A percentile compares a stretch with the other conserved stretches of the same genome.
Evolutionary conservation across 345 rosid genomes (phyloP).

Genomic region (Salix purpurea): DNA sequence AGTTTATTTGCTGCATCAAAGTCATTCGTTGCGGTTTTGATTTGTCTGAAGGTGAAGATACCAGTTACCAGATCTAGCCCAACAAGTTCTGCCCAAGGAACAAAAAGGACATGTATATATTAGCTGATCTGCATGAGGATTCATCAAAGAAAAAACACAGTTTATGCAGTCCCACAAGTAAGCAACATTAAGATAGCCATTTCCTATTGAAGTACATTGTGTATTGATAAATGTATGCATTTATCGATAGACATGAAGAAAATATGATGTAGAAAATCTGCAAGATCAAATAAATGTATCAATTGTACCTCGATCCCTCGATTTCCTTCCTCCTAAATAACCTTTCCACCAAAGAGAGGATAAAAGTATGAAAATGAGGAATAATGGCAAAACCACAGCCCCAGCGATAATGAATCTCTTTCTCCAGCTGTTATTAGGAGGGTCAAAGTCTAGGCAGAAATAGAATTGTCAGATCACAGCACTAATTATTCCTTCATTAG

Average conservation of each 20-base stretch:
- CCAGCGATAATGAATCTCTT: constrained; percentile 7
- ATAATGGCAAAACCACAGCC: constrained; percentile 9
- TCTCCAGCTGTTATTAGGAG: constrained; percentile 3
- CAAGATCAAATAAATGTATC: background rate
- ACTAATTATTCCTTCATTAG: no score
- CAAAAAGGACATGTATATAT: background rate
- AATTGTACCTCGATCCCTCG: background rate
- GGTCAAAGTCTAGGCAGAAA: constrained; percentile 5
- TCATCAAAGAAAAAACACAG: no score
- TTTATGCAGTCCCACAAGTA: no score
- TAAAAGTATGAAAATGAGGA: constrained; percentile 10
- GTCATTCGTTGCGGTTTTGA: constrained; percentile 47
- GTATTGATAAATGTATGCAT: no score
- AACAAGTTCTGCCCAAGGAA: constrained; percentile 29
- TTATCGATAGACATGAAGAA: no score
- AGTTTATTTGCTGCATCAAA: constrained; percentile 49
- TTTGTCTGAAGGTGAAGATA: constrained; percentile 44
- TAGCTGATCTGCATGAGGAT: no score
- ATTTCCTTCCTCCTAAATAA: constrained; percentile 5
- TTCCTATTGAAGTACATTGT: no score
- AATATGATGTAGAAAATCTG: no score
- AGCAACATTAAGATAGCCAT: no score
- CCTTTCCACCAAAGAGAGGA: constrained; percentile 24
- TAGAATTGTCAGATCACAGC: no score
- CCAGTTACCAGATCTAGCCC: constrained; percentile 39